Conservation (phyloP, 768 basidiomycete species). For the Neoboletus brunneissimus region DNA sequence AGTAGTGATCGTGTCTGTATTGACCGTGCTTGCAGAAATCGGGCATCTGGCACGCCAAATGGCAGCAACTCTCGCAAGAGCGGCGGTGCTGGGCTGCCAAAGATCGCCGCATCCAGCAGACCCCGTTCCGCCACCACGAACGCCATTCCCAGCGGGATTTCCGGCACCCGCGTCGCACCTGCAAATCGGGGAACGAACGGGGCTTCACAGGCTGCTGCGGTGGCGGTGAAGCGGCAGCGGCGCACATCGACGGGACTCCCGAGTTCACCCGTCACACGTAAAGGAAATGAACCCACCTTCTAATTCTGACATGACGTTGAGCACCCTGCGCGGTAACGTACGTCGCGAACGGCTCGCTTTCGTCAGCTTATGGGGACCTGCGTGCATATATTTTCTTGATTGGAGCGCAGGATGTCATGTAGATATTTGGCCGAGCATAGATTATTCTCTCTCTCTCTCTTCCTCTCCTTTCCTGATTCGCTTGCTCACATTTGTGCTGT, state of each 20-base stretch:
- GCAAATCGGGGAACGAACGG: slow-evolving; percentile 26
- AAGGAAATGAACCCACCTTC: slow-evolving; percentile 22
- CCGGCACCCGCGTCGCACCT: slow-evolving; percentile 40
- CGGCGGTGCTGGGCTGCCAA: slow-evolving; percentile 56
- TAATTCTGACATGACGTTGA: slow-evolving; percentile 9
- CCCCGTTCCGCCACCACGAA: slow-evolving; percentile 71
- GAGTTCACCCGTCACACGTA: slow-evolving; percentile 35
- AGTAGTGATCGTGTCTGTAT: neutral
- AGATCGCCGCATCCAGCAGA: slow-evolving; percentile 71
- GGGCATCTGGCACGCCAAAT: slow-evolving; percentile 73
- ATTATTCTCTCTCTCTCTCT: slow-evolving; percentile 30
- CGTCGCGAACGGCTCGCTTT: slow-evolving; percentile 12
- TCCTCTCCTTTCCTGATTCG: slow-evolving; percentile 4
- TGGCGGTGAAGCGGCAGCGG: slow-evolving; percentile 75
- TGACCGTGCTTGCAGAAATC: slow-evolving; percentile 51
- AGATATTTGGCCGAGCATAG: slow-evolving; percentile 31
- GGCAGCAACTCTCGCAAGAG: slow-evolving; percentile 57
- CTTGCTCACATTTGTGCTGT: slow-evolving; percentile 18
- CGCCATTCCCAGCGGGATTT: slow-evolving; percentile 47
- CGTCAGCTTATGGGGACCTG: slow-evolving; percentile 17
- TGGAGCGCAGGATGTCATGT: slow-evolving; percentile 33
- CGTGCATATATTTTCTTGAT: slow-evolving; percentile 34
- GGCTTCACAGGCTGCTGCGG: slow-evolving; percentile 15
- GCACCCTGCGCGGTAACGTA: neutral
- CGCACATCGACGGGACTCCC: slow-evolving; percentile 65